Evolutionary conservation across 169 alveolate genomes (phyloP), one percentile per base, ranked within the genome.

Genomic region (Cyclospora cayetanensis): DNA sequence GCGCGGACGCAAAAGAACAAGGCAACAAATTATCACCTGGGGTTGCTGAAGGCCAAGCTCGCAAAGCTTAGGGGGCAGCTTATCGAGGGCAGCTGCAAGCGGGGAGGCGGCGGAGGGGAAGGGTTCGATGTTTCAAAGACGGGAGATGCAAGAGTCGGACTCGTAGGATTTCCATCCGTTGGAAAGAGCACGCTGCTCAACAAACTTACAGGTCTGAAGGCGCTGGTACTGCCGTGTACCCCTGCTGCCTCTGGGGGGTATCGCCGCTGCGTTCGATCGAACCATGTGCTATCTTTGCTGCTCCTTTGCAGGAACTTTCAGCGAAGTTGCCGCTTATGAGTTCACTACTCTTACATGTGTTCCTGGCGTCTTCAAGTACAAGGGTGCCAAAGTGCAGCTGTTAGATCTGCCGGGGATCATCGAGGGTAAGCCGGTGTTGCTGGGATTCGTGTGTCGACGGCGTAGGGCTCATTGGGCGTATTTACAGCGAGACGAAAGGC

Each of bases 341-440:
- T 99, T 99, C 95, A 99, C 99, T 15, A 99, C 99, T 0, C 96
- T 99, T 65, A 99, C 99, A 15, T 98, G 99, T 93, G 99, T 99
- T 52, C 99, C 99, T 20, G 99, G 99, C 4, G 98, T 97, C 63
- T 95, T 93, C 79, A 94, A 87, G 70, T 96, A 95, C 76, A 68
- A 46, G 93, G 99, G 99, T 34, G 99, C 99, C 0, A 97, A 98
- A 94, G 97, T 99, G 66, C 98, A 99, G 95, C 95, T 99, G 88
- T 95, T 99, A 34, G 99, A 99, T 96, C 95, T 99, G 34, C 99
- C 99, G 25, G 99, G 99, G 74, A 97, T 97, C 90, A 97, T 97
- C 41, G 98, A 96, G 91, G 93, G 94, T 25, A 43, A 0, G n/a
- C n/a, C n/a, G n/a, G n/a, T n/a, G n/a, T n/a, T n/a, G n/a, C n/a